Evolutionary conservation across 2,329 filamentous ascomycete species (phyloP), one percentile per base, ranked within the genome.

Genomic region (Hypoxylon sp.): DNA sequence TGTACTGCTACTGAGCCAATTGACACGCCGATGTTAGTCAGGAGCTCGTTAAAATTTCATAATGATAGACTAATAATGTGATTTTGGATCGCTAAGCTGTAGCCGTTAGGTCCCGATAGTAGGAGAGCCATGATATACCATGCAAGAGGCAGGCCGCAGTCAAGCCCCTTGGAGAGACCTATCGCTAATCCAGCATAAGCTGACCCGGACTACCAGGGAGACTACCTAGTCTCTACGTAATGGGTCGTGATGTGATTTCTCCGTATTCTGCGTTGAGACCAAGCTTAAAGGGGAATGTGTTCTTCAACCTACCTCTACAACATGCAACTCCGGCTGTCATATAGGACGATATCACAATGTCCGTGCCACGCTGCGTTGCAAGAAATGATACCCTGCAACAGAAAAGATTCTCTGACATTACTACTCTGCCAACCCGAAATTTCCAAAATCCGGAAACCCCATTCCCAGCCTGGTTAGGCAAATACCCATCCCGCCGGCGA

Each of bases 281-380:
- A 66, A 16, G 51, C 59, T 66, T 26, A 65, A 68, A 68, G 54
- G 59, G 65, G 65, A 68, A 68, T 68, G 65, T 68, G 65, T 65
- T 63, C 22, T 58, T 66, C 33, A 60, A 61, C 58, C 58, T 66
- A 44, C 59, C 52, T 68, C 63, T 57, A 52, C 33, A 51, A 66
- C 52, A 61, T 66, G 66, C 58, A 66, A 54, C 59, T 64, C 59
- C 52, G 42, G 50, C 49, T 63, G 46, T 52, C 44, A 42, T 50
- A 54, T 61, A 63, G 32, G 33, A 30, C 20, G 48, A 60, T 48
- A 63, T 63, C 54, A 60, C 54, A 46, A 57, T 22, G 51, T 40
- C 58, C 33, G 52, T 58, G 63, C 55, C 26, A n/a, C 55, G 38
- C 12, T 63, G 42, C 63, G 63, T 65, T 48, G 55, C 63, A 63